These are phyloP conservation scores for Coleophoma crateriformis DNA, from an alignment of 2,329 filamentous ascomycete species.

Conservation along the genomic window DNA sequence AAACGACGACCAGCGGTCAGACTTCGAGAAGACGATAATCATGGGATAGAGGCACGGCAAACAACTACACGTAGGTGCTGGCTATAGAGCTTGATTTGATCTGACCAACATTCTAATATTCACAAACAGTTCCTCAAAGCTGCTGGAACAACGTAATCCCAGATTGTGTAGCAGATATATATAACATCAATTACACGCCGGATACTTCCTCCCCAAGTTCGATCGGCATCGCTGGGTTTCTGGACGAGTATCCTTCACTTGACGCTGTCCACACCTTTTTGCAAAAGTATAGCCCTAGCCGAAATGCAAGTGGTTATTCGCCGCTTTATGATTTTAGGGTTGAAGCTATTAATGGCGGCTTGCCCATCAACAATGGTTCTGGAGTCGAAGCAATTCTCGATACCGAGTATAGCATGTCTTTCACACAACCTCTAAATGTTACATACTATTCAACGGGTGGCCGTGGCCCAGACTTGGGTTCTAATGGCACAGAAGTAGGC, in stretches of 20 bases:
- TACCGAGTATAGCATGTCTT: conserved; percentile 45
- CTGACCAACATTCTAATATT: conserved; percentile 3
- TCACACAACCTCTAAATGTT: conserved; percentile 46
- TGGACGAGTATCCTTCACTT: conserved; percentile 21
- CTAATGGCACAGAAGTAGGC: conserved; percentile 27
- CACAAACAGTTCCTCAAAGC: no score
- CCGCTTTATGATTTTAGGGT: conserved; percentile 26
- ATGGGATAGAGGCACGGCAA: neutral
- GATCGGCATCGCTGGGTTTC: conserved; percentile 52
- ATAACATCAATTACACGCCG: conserved; percentile 24
- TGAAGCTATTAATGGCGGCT: conserved; percentile 29
- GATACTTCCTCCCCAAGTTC: conserved; percentile 48
- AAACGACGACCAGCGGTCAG: conserved; percentile 3
- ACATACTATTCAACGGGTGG: conserved; percentile 50
- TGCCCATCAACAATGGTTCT: conserved; percentile 42
- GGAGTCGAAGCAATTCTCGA: conserved; percentile 45
- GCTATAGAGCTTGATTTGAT: conserved; percentile 4
- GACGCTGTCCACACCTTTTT: conserved; percentile 37
- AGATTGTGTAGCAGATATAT: conserved; percentile 21
- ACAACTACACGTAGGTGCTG: neutral
- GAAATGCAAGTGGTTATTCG: conserved; percentile 26
- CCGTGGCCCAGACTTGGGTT: conserved; percentile 36
- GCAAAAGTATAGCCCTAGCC: conserved; percentile 36
- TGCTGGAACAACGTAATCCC: conserved; percentile 3
- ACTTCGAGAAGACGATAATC: conserved; percentile 12